Evolutionary conservation across 2,329 filamentous ascomycete genomes (phyloP), one percentile per base, ranked within the genome.

Genomic region (Xylaria sp.): DNA sequence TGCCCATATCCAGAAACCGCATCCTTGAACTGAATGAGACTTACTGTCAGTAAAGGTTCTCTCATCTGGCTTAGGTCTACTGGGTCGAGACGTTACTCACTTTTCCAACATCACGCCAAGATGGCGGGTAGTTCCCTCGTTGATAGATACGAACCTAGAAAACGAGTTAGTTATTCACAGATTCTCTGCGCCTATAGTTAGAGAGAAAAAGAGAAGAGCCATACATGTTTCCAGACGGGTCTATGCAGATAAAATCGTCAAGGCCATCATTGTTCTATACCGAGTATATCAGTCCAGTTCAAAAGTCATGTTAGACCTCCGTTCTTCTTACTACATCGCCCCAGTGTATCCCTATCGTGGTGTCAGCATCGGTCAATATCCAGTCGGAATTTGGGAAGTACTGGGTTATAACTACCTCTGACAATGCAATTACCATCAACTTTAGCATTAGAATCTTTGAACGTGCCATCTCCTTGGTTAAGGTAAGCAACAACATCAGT

Each of bases 221-320:
- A 33, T 49, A 64, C 41, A 43, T 31, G 15, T 65, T 51, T 41
- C 63, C 63, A 15, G 15, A n/a, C 12, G 63, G 63, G 13, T 59
- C 33, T 15, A 48, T 48, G n/a, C 43, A 48, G 7, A 48, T 48
- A 20, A 48, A 48, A 23, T 48, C 43, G 43, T 48, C 43, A 48
- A 48, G 43, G 6, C 43, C 43, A 9, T 48, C 43, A 20, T 48
- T 48, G 18, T 48, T 48, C 43, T 48, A 48, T 1, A 48, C 5
- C 43, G 7, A 3, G 13, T n/a, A 8, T 8, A 18, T 48, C 15
- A 48, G 43, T 48, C 43, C 18, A 48, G 15, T 20, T 48, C n/a
- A 20, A 48, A 20, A n/a, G 12, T 4, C 18, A 20, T 48, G 15
- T 18, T 48, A 48, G 15, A n/a, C 15, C 18, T 41, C 18, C 1